phyloP scores from a whole-genome alignment of 2,329 filamentous ascomycete genomes.

The Calonectria pteridis region DNA sequence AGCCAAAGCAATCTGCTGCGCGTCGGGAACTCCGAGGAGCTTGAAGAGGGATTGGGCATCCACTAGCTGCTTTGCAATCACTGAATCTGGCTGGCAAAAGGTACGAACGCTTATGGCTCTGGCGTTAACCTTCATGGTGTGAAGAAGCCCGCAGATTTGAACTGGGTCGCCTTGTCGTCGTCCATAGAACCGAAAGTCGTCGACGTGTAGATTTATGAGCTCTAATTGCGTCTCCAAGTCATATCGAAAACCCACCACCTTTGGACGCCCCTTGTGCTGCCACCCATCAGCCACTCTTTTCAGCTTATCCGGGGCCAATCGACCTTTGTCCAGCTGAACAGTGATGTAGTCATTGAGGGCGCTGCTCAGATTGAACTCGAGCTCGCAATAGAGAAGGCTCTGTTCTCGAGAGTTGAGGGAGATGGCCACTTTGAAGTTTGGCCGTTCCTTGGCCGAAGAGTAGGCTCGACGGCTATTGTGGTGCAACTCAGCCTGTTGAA shows the following conservation, averaged over 20 bases:
- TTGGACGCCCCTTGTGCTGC: constrained; percentile 65
- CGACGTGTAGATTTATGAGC: constrained; percentile 62
- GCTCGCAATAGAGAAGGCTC: constrained; percentile 69
- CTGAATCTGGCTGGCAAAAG: constrained; percentile 69
- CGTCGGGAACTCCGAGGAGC: constrained; percentile 59
- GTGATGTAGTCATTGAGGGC: constrained; percentile 66
- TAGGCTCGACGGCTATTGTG: constrained; percentile 50
- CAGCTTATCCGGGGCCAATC: constrained; percentile 63
- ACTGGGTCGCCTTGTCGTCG: constrained; percentile 56
- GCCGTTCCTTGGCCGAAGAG: constrained; percentile 45
- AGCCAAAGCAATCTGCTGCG: constrained; percentile 59
- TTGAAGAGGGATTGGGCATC: constrained; percentile 65
- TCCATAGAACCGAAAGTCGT: constrained; percentile 68
- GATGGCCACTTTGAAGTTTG: constrained; percentile 55
- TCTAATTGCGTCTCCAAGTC: constrained; percentile 72
- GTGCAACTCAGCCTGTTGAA: constrained; percentile 52
- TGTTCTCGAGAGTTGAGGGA: constrained; percentile 69
- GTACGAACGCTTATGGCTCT: constrained; percentile 66
- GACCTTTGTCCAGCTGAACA: constrained; percentile 66
- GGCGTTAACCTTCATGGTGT: constrained; percentile 66
- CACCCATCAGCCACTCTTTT: constrained; percentile 65
- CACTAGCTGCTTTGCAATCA: constrained; percentile 69
- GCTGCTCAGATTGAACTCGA: constrained; percentile 66
- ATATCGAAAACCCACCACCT: constrained; percentile 69
- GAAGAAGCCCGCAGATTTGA: constrained; percentile 62